Percentiles rank a stretch among this genome's conserved stretches.
phyloP scores from a whole-genome alignment of 306 rosid genomes.

The Gillenia trifoliata region DNA sequence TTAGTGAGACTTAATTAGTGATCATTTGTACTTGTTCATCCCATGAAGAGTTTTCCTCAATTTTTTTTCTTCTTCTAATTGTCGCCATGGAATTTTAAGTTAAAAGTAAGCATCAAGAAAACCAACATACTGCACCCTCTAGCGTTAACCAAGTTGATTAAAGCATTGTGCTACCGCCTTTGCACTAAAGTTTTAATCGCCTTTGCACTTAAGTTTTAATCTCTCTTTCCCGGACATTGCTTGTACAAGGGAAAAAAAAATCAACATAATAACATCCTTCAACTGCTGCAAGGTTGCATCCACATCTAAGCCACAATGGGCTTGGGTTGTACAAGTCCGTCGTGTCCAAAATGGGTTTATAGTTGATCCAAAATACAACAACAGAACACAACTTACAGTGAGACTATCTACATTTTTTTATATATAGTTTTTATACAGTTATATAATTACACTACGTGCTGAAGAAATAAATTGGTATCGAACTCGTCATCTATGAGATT shows the following conservation, averaged over 20 bases:
- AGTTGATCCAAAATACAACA: neutral
- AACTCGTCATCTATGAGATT: too few relatives aligned
- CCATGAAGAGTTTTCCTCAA: slow-evolving; percentile 2
- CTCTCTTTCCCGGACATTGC: neutral
- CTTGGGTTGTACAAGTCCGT: neutral
- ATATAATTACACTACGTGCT: too few relatives aligned
- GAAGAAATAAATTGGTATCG: too few relatives aligned
- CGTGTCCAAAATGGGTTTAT: neutral
- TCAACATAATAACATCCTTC: neutral
- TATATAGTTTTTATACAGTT: too few relatives aligned
- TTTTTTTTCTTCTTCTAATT: neutral
- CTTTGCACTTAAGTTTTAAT: too few relatives aligned
- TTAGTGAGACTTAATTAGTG: slow-evolving; percentile 36
- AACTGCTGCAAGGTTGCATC: neutral
- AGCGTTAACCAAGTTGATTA: neutral
- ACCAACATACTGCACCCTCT: neutral
- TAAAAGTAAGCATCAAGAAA: neutral
- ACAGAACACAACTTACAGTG: neutral
- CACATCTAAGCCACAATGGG: neutral
- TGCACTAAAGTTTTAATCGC: neutral
- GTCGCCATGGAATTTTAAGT: neutral
- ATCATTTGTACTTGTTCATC: slow-evolving; percentile 36
- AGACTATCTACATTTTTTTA: neutral
- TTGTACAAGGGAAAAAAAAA: neutral
- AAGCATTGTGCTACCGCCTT: neutral